phyloP scores from a whole-genome alignment of 2,329 filamentous ascomycete genomes.

The Monilinia laxa region DNA sequence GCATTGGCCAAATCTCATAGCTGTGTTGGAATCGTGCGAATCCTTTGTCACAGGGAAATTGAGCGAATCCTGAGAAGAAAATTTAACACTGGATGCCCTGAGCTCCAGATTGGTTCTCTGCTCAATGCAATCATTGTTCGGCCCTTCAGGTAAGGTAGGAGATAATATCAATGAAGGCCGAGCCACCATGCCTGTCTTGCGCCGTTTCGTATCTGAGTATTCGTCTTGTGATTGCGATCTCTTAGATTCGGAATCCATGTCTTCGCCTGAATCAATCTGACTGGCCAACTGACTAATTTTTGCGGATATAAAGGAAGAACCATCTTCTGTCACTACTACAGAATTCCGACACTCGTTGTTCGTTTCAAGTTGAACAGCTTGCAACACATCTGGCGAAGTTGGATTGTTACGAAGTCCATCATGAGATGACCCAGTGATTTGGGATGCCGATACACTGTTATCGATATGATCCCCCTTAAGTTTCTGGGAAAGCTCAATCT shows the following conservation, averaged over 20 bases:
- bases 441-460: slow-evolving; percentile 12
- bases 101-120: slow-evolving; percentile 19
- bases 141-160: neutral
- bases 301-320: neutral
- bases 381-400: neutral
- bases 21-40: slow-evolving; percentile 62
- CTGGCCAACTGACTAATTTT: neutral
- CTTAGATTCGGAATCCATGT: neutral
- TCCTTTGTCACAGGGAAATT: slow-evolving; percentile 78
- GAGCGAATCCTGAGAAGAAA: slow-evolving; percentile 47
- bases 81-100: slow-evolving; percentile 6
- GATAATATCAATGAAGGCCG: neutral
- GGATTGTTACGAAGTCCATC: neutral
- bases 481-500: slow-evolving; percentile 38
- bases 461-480: slow-evolving; percentile 30
- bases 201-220: neutral
- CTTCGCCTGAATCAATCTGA: slow-evolving; percentile 1
- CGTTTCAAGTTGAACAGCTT: neutral
- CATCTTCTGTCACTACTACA: neutral
- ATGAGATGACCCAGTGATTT: slow-evolving; percentile 20
- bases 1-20: slow-evolving; percentile 65
- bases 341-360: neutral
- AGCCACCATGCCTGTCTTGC: neutral
- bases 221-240: neutral
- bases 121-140: neutral